These are phyloP conservation scores for Otatea glauca DNA, from an alignment of 176 grass and related monocot genomes.

Conservation along the genomic window DNA sequence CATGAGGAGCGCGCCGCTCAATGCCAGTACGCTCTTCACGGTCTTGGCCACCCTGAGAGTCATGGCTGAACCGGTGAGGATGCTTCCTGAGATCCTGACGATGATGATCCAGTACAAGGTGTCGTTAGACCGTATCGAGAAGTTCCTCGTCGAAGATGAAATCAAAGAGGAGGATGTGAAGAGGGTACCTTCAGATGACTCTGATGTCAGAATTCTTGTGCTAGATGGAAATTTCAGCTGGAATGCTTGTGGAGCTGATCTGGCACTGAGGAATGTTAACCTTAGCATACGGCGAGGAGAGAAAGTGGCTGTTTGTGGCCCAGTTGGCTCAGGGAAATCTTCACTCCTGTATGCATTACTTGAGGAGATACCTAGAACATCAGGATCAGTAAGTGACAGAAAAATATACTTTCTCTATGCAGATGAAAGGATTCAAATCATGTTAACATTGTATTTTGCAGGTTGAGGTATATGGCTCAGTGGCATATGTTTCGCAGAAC, in stretches of 20 bases:
- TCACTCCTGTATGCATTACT: conserved; percentile 81
- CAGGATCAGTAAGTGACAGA: conserved; percentile 70
- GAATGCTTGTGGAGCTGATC: conserved; percentile 49
- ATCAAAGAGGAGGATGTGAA: conserved; percentile 69
- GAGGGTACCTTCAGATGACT: conserved; percentile 39
- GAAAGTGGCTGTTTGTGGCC: conserved; percentile 80
- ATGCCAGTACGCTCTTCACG: conserved; percentile 84
- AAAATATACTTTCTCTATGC: background rate
- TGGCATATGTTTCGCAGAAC: conserved; percentile 87
- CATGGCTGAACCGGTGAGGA: conserved; percentile 86
- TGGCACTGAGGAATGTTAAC: conserved; percentile 63
- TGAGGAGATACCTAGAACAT: conserved; percentile 77
- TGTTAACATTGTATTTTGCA: conserved; percentile 42
- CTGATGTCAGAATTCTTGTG: conserved; percentile 48
- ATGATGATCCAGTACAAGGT: conserved; percentile 93
- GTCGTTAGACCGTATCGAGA: conserved; percentile 74
- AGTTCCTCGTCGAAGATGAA: conserved; percentile 85
- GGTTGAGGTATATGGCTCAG: conserved; percentile 74
- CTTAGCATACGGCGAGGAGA: conserved; percentile 59
- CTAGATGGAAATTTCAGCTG: conserved; percentile 67
- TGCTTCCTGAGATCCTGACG: conserved; percentile 77
- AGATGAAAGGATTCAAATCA: background rate
- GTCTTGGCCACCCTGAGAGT: conserved; percentile 72
- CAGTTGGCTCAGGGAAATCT: conserved; percentile 90
- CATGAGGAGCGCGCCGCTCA: conserved; percentile 64